These are phyloP conservation scores for Gigaspora rosea DNA, from an alignment of 192 early-diverging fungal species.

Conservation along the genomic window DNA sequence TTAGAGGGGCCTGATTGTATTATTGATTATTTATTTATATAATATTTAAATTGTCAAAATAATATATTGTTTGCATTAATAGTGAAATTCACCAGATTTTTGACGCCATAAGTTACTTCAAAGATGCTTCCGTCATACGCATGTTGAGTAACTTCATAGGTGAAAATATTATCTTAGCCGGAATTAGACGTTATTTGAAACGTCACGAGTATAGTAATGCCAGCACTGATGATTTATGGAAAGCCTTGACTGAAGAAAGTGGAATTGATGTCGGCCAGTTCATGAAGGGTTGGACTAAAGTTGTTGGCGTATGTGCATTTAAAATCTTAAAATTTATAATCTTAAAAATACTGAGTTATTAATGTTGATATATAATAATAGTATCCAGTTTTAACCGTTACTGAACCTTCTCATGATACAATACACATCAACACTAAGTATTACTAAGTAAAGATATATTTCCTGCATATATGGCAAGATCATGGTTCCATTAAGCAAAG, in stretches of 20 bases:
- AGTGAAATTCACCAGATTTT: conserved; percentile 94
- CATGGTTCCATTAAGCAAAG: no score
- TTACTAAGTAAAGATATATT: no score
- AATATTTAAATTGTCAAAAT: neutral
- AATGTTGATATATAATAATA: conserved; percentile 28
- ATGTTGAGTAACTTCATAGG: conserved; percentile 84
- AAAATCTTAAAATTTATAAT: neutral
- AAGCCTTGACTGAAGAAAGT: conserved; percentile 73
- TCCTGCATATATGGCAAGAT: no score
- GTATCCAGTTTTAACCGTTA: conserved; percentile 81
- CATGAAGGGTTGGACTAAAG: conserved; percentile 87
- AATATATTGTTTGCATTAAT: neutral
- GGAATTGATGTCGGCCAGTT: conserved; percentile 80
- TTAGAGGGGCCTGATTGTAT: no score
- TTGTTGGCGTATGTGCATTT: conserved; percentile 63
- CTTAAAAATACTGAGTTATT: neutral
- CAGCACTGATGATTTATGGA: conserved; percentile 89
- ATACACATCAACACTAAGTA: no score
- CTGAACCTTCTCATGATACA: conserved; percentile 51
- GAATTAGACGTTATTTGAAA: conserved; percentile 77
- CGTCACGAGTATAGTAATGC: conserved; percentile 86
- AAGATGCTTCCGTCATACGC: conserved; percentile 92
- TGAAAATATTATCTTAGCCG: conserved; percentile 69
- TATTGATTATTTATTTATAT: neutral
- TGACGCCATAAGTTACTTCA: conserved; percentile 88